A percentile compares a stretch with the other conserved stretches of the same genome.
Evolutionary conservation across 2,329 filamentous ascomycete species (phyloP).

Genomic region (Aspergillus luchuensis): DNA sequence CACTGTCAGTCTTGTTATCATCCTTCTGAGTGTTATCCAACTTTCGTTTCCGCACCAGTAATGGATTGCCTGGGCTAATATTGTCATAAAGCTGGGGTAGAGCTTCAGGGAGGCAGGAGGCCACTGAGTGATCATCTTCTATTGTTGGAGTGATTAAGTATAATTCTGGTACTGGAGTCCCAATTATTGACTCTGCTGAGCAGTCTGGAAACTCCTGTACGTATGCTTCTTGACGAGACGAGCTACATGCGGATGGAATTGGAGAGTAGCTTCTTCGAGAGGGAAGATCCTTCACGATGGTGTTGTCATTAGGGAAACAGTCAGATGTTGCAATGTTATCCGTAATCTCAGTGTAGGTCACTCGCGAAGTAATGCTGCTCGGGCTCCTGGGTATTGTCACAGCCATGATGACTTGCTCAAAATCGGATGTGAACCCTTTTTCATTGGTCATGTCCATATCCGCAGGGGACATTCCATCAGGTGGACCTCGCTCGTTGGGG

Average conservation of each 20-base stretch:
- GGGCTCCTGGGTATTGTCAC: not conserved
- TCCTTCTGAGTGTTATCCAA: not conserved
- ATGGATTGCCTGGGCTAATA: not conserved
- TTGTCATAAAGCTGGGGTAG: not conserved
- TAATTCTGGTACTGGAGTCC: too few relatives aligned
- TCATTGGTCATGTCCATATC: not conserved
- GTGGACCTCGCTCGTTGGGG: not conserved
- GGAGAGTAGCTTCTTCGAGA: not conserved
- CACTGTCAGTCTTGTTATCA: too few relatives aligned
- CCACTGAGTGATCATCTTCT: not conserved
- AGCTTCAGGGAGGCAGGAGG: not conserved
- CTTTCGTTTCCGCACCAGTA: not conserved
- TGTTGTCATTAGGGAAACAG: not conserved
- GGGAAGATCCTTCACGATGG: not conserved
- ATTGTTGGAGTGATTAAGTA: not conserved
- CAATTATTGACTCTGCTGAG: too few relatives aligned
- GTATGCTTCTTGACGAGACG: not conserved
- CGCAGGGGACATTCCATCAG: not conserved
- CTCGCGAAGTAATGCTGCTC: not conserved
- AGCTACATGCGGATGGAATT: not conserved
- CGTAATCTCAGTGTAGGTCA: not conserved
- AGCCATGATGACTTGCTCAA: not conserved
- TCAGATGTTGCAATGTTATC: slow-evolving; percentile 6
- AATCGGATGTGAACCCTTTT: not conserved
- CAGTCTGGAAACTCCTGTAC: not conserved